Percentiles rank a stretch among this genome's conserved stretches.
These are phyloP conservation scores for Fonsecaea nubica DNA, from an alignment of 2,329 filamentous ascomycete species.

Conservation along the genomic window DNA sequence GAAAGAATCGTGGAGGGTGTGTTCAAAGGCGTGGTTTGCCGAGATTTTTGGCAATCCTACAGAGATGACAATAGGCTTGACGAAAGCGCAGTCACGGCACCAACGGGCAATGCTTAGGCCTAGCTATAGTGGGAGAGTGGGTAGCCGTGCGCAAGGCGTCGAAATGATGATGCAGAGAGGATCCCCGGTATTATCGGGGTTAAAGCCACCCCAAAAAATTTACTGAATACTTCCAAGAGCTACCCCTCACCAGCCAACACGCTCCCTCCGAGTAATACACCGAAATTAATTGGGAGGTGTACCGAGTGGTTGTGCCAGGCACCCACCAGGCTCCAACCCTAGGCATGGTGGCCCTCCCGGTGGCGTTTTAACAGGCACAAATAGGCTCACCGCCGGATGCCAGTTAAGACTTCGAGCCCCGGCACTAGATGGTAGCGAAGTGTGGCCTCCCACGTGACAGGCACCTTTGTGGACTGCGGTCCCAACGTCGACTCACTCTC, in stretches of 20 bases:
- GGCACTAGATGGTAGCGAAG: neutral
- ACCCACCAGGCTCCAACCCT: neutral
- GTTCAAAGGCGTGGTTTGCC: neutral
- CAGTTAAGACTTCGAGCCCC: neutral
- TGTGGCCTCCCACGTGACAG: neutral
- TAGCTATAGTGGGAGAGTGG: neutral
- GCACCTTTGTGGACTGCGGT: neutral
- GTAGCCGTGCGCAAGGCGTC: neutral
- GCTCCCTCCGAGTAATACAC: neutral
- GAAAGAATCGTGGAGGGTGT: slow-evolving; percentile 1
- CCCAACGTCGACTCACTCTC: neutral
- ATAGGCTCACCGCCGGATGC: slow-evolving; percentile 1
- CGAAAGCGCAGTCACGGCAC: neutral
- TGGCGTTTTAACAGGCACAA: neutral
- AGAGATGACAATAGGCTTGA: neutral
- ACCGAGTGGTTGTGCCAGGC: neutral
- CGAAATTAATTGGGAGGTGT: neutral
- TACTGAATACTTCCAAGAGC: neutral
- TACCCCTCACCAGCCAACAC: neutral
- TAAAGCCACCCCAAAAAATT: neutral
- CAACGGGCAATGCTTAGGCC: neutral
- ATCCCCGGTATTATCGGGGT: neutral
- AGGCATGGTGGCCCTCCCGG: neutral
- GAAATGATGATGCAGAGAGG: slow-evolving; percentile 8
- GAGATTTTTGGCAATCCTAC: neutral